Percentiles rank a stretch among this genome's conserved stretches.
Evolutionary conservation across 306 rosid genomes (phyloP).

Genomic region (Dryas alaskensis): DNA sequence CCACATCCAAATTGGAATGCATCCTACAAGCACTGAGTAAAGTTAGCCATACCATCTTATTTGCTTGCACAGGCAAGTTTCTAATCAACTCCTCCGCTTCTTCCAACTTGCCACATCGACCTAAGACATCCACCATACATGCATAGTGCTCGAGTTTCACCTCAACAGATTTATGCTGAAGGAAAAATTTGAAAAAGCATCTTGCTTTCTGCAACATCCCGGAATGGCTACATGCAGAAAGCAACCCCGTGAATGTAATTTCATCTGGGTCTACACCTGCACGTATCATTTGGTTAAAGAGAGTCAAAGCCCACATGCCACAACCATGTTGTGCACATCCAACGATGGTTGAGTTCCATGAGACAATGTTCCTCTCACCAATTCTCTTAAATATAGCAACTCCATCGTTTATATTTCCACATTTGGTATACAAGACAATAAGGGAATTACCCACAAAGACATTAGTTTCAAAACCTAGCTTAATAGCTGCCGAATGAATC

Average conservation of each 20-base stretch:
- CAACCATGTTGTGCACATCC: constrained; percentile 82
- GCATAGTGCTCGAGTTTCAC: constrained; percentile 67
- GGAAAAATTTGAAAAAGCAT: constrained; percentile 51
- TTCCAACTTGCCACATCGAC: constrained; percentile 67
- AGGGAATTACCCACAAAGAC: constrained; percentile 71
- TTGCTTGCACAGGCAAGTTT: constrained; percentile 56
- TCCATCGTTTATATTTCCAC: constrained; percentile 61
- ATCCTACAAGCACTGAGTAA: constrained; percentile 64
- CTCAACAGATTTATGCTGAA: constrained; percentile 29
- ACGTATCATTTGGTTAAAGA: constrained; percentile 63
- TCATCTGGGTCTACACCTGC: constrained; percentile 54
- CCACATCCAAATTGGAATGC: constrained; percentile 61
- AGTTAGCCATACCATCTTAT: constrained; percentile 65
- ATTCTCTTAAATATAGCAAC: constrained; percentile 51
- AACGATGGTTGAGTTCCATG: constrained; percentile 71
- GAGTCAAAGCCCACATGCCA: constrained; percentile 54
- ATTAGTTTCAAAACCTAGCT: constrained; percentile 54
- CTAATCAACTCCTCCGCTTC: constrained; percentile 66
- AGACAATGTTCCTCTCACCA: constrained; percentile 54
- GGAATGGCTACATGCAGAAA: constrained; percentile 77
- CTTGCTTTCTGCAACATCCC: constrained; percentile 77
- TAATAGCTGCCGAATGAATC: constrained; percentile 45
- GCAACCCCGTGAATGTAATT: constrained; percentile 76
- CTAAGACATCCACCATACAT: constrained; percentile 77
- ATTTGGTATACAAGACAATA: constrained; percentile 74